phyloP scores from a whole-genome alignment of 2,329 filamentous ascomycete species.

The Fusarium coicis region DNA sequence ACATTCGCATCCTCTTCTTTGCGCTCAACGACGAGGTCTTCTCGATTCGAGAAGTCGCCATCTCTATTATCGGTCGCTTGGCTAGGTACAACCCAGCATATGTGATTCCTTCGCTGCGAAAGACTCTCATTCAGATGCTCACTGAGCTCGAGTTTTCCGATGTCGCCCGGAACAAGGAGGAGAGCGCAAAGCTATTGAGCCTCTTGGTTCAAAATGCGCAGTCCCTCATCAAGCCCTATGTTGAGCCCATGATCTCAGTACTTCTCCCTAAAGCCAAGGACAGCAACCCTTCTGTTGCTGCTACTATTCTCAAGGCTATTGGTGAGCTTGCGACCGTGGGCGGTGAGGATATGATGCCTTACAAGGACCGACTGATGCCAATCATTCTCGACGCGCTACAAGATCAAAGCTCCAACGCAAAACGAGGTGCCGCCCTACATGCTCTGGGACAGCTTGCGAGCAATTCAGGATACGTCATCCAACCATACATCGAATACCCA shows the following conservation, averaged over 20 bases:
- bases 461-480: conserved; percentile 97
- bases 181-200: conserved; percentile 92
- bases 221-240: conserved; percentile 92
- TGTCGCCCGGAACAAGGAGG: conserved; percentile 92
- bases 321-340: conserved; percentile 94
- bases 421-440: conserved; percentile 89
- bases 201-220: conserved; percentile 94
- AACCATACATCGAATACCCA: conserved; percentile 94
- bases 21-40: conserved; percentile 97
- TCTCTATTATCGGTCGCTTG: conserved; percentile 94
- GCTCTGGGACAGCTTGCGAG: conserved; percentile 93
- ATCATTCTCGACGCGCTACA: conserved; percentile 72
- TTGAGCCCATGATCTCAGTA: conserved; percentile 95
- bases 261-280: conserved; percentile 94
- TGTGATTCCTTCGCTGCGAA: conserved; percentile 93
- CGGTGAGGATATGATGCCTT: conserved; percentile 91
- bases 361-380: conserved; percentile 81
- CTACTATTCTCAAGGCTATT: conserved; percentile 94
- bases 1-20: conserved; percentile 97
- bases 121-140: conserved; percentile 93
- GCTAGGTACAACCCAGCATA: conserved; percentile 95
- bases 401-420: conserved; percentile 89
- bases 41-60: conserved; percentile 90
- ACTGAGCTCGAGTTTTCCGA: conserved; percentile 98
- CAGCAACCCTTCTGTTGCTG: conserved; percentile 85